Base-by-base conservation (phyloP, 148 eudicot species). In the Suaeda aralocaspica region DNA sequence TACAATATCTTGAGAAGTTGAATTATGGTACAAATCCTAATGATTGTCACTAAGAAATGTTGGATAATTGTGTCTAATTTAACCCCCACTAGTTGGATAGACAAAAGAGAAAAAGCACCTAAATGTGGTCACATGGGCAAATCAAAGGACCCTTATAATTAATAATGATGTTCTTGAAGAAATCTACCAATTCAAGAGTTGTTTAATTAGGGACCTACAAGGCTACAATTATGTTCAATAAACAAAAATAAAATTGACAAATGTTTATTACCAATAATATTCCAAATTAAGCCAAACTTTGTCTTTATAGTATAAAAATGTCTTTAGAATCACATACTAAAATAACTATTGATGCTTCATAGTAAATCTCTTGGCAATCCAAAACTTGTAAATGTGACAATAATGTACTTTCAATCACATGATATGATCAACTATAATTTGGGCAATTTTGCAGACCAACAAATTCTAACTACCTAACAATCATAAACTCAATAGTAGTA, bases 21-120 rank as follows among this genome's bases (percentile, higher is more conserved):
- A 72, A 72, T 34, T 50, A 26, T 63, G 29, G 49, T 63, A 51
- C n/a, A 62, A 2, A 49, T 26, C 50, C 61, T 51, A 48, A 72
- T 71, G 61, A 72, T 72, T 72, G 59, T 62, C 45, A 72, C 31
- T 30, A 39, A 51, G 75, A 72, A 63, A 51, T 25, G 67, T 72
- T 62, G 68, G 75, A 62, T 25, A 18, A 15, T 36, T 63, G 19
- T 72, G 24, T 51, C 36, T 72, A 62, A 62, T 46, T 51, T 51
- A 62, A 51, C 52, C n/a, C 66, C n/a, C 66, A 51, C 68, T 50
- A 14, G 49, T 36, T 51, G 15, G 29, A 72, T 34, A 25, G 26
- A 72, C 50, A 63, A 72, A 72, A 62, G 9, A 39, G 49, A 22
- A 71, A 71, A 71, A 42, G 68, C 67, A 72, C 68, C 74, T 52